Percentiles rank a stretch among this genome's conserved stretches.
These are phyloP conservation scores for Plasmodiophora brassicae DNA, from an alignment of 208 protist genomes.

Conservation along the genomic window DNA sequence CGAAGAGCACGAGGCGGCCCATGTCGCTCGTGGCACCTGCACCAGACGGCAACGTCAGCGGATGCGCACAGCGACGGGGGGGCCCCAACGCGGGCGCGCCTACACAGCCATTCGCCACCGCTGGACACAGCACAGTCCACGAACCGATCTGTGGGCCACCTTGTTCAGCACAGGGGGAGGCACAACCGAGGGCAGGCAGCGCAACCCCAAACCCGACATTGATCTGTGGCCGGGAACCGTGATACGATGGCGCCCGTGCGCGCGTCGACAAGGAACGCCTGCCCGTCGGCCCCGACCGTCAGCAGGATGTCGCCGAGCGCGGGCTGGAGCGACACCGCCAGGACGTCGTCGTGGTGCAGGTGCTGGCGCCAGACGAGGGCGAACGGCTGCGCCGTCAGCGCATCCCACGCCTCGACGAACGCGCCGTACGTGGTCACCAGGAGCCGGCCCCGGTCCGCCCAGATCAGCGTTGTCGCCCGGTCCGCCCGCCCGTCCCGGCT, in stretches of 20 bases:
- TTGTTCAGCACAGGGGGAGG: background rate
- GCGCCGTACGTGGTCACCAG: too few species aligned
- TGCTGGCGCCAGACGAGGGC: background rate
- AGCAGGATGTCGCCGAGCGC: background rate
- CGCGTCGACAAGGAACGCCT: background rate
- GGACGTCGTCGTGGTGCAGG: background rate
- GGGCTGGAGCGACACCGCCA: background rate
- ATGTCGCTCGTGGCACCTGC: constrained; percentile 8
- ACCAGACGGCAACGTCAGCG: too few species aligned
- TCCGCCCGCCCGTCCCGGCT: too few species aligned
- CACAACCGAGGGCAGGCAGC: too few species aligned
- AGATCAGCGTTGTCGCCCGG: too few species aligned
- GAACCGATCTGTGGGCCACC: background rate
- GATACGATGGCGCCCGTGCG: background rate
- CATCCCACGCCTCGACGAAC: too few species aligned
- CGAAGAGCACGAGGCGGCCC: background rate
- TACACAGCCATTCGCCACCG: background rate
- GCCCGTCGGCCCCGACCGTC: background rate
- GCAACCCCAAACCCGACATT: background rate
- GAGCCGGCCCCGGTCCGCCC: too few species aligned
- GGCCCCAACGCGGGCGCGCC: background rate
- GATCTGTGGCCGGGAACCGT: background rate
- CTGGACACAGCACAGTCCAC: background rate
- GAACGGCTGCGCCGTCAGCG: too few species aligned
- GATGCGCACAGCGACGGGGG: background rate